phyloP scores from a whole-genome alignment of 116 monocot species.

The Cymodocea nodosa region DNA sequence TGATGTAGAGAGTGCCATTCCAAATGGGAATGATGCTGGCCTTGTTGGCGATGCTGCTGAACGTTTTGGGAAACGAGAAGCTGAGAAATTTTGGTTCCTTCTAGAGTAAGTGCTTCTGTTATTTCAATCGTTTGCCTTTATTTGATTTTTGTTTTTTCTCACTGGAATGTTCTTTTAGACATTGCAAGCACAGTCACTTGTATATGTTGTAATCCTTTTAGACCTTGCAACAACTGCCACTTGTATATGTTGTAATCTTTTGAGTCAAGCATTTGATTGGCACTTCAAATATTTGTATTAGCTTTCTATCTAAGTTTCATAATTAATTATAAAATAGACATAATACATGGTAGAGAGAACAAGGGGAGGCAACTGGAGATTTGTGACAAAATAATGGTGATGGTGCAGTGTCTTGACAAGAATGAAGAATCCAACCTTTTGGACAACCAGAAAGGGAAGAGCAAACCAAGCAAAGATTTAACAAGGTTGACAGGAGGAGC shows the following conservation, averaged over 20 bases:
- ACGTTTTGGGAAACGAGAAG: slow-evolving; percentile 68
- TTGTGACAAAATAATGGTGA: not conserved
- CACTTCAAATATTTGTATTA: too few species aligned
- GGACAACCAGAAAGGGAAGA: too few species aligned
- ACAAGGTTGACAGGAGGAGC: too few species aligned
- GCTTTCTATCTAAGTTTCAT: too few species aligned
- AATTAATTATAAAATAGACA: too few species aligned
- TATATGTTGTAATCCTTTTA: not conserved
- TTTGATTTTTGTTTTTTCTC: not conserved
- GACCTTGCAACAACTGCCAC: not conserved
- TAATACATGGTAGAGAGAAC: not conserved
- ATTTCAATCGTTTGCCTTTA: not conserved
- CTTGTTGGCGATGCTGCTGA: slow-evolving; percentile 53
- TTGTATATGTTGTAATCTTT: too few species aligned
- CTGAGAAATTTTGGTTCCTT: slow-evolving; percentile 74
- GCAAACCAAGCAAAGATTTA: too few species aligned
- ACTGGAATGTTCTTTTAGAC: not conserved
- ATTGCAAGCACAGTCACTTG: too few species aligned
- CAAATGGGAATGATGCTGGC: slow-evolving; percentile 8
- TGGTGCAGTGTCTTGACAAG: too few species aligned
- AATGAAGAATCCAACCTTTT: too few species aligned
- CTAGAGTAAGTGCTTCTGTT: slow-evolving; percentile 35
- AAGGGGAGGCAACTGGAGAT: too few species aligned
- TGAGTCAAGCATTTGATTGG: too few species aligned
- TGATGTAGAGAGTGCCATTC: not conserved